Percentiles rank a stretch among this genome's conserved stretches.
Evolutionary conservation across 768 basidiomycete species (phyloP).

Genomic region (Tulasnella sp.): DNA sequence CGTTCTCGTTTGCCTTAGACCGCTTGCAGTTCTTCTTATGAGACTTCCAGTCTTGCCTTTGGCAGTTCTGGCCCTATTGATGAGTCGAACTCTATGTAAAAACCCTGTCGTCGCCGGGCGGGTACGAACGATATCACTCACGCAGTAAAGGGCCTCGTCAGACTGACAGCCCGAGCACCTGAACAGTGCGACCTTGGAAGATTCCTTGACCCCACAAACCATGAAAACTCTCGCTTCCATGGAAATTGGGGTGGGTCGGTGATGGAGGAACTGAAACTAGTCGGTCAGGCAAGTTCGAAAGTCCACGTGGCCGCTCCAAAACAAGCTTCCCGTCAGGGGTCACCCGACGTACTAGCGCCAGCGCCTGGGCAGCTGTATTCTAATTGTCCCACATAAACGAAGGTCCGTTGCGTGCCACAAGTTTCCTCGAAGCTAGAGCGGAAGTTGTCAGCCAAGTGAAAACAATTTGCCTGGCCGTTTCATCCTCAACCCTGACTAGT

Average conservation of each 20-base stretch:
- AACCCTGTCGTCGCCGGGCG: neutral
- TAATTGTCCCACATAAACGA: neutral
- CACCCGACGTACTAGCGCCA: no score
- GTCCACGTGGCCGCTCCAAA: neutral
- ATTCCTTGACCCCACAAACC: constrained; percentile 3
- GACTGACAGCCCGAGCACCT: constrained; percentile 15
- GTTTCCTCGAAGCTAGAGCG: no score
- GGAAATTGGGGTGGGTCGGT: neutral
- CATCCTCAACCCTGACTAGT: no score
- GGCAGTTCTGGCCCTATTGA: constrained; percentile 12
- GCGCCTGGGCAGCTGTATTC: neutral
- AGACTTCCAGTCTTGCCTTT: constrained; percentile 7
- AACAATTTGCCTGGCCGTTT: no score
- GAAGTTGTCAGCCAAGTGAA: no score
- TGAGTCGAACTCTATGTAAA: neutral
- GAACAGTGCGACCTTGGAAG: neutral
- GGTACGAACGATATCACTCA: neutral
- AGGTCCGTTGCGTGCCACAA: neutral
- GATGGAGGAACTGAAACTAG: neutral
- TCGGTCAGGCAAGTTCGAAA: neutral
- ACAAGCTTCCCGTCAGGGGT: neutral
- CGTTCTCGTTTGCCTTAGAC: neutral
- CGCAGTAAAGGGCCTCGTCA: constrained; percentile 13
- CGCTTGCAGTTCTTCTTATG: constrained; percentile 21
- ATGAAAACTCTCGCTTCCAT: neutral